phyloP scores from a whole-genome alignment of 1,284 basidiomycete genomes.

The Bjerkandera adusta region DNA sequence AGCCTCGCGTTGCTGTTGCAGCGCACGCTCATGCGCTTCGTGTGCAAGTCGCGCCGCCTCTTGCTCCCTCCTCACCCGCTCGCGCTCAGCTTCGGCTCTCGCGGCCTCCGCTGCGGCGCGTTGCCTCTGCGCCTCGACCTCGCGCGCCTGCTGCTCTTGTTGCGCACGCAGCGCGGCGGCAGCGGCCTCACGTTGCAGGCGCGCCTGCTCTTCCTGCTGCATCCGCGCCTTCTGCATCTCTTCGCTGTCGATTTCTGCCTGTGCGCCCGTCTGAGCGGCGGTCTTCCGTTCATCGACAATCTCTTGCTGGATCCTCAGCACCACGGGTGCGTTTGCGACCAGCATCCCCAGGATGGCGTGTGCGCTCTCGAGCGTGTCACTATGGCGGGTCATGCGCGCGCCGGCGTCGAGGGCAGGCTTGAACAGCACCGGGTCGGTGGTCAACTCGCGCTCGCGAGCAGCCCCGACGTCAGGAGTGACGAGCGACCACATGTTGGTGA shows the following conservation, averaged over 20 bases:
- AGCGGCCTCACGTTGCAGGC: not conserved
- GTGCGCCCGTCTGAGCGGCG: constrained; percentile 36
- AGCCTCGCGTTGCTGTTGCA: too few relatives aligned
- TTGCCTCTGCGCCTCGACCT: not conserved
- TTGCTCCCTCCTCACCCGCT: too few relatives aligned
- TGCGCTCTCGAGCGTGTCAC: not conserved
- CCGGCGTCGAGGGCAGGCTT: constrained; percentile 17
- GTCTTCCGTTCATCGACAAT: constrained; percentile 31
- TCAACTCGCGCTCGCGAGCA: constrained; percentile 1
- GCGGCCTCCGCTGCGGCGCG: too few relatives aligned
- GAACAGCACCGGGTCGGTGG: constrained; percentile 16
- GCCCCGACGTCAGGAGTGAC: constrained; percentile 16
- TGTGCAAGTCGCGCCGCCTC: too few relatives aligned
- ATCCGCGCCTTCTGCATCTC: not conserved
- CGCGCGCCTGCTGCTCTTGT: too few relatives aligned
- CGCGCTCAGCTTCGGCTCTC: too few relatives aligned
- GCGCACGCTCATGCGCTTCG: too few relatives aligned
- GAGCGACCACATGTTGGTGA: constrained; percentile 52
- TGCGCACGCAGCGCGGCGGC: too few relatives aligned
- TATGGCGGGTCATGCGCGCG: not conserved
- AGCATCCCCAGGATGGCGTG: constrained; percentile 9
- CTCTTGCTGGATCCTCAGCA: constrained; percentile 14
- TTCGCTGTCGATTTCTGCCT: constrained; percentile 28
- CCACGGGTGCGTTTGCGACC: constrained; percentile 10
- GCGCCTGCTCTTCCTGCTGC: not conserved